Evolutionary conservation across 192 early-diverging fungal species (phyloP), one percentile per base, ranked within the genome.

Genomic region (Paraglomus occultum): DNA sequence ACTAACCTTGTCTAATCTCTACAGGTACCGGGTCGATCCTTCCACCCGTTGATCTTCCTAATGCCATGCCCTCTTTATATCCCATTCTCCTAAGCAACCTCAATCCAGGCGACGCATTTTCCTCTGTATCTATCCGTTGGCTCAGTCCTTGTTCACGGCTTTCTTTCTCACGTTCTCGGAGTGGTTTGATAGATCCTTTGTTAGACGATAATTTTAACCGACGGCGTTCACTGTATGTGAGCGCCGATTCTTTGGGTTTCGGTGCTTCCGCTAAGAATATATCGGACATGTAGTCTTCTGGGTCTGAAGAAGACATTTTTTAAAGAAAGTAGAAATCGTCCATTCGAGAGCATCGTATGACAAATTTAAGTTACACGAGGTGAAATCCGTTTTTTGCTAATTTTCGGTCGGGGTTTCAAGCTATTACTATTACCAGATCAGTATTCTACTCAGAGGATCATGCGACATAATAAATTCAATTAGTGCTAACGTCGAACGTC

Each of bases 1-100:
- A 20, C n/a, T 8, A 38, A 70, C 67, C 67, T 23, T 58, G 45
- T 70, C 59, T 70, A 15, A 70, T 1, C 59, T 70, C 67, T 11
- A 70, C 11, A 2, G n/a, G 31, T n/a, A 70, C 12, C 15, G 67
- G 67, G 38, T 70, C 67, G 9, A 31, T 70, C 4, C 18, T 48
- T 47, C 51, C 67, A 23, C 8, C 8, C 10, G 17, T 3, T 55
- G 22, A 23, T 46, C 57, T 55, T 42, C 80, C 80, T 1, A 82
- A 65, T 15, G 61, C 51, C 53, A 67, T 73, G 18, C 80, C 80
- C 53, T 74, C 40, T 55, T 73, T 75, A 12, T 71, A 62, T 0
- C 82, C 82, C 82, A 81, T 79, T 20, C 79, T 80, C 74, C 70
- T 79, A 14, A 83, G 11, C 59, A 83, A 64, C 48, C 73, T 75